These are phyloP conservation scores for Cyclotella baltica DNA, from an alignment of 108 stramenopile genomes.

Conservation along the genomic window DNA sequence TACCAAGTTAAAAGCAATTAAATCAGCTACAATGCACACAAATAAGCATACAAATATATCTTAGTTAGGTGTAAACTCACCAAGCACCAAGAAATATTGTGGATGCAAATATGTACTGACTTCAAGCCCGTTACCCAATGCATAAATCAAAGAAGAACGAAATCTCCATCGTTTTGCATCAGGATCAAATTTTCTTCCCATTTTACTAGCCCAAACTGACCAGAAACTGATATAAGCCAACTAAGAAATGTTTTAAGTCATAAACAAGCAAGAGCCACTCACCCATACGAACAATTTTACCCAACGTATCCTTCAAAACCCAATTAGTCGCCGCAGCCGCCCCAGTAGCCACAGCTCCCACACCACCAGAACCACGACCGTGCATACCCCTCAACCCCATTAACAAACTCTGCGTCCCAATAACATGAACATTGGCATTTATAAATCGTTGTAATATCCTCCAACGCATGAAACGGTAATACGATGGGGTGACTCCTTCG, in stretches of 20 bases:
- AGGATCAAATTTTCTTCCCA: slow-evolving; percentile 93
- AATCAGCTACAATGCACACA: too few species aligned
- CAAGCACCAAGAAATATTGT: slow-evolving; percentile 75
- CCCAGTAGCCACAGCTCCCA: slow-evolving; percentile 43
- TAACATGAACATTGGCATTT: slow-evolving; percentile 90
- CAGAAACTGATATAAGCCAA: too few species aligned
- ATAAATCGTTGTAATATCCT: slow-evolving; percentile 88
- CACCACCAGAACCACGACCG: slow-evolving; percentile 5
- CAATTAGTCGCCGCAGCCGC: slow-evolving; percentile 93
- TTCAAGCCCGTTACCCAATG: slow-evolving; percentile 89
- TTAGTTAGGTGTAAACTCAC: neutral
- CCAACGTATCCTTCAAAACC: slow-evolving; percentile 95
- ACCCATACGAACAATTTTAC: slow-evolving; percentile 86
- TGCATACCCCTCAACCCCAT: slow-evolving; percentile 88
- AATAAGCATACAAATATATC: too few species aligned
- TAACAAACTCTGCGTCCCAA: slow-evolving; percentile 92
- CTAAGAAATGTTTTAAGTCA: neutral
- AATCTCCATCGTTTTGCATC: slow-evolving; percentile 96
- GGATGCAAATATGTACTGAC: slow-evolving; percentile 90
- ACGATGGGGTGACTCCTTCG: slow-evolving; percentile 84
- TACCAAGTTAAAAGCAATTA: neutral
- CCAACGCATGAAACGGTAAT: slow-evolving; percentile 88
- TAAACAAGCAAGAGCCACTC: neutral
- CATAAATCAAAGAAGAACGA: slow-evolving; percentile 80
- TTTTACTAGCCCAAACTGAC: slow-evolving; percentile 93